phyloP scores from a whole-genome alignment of 768 basidiomycete genomes.

The Macrolepiota fuliginosa region DNA sequence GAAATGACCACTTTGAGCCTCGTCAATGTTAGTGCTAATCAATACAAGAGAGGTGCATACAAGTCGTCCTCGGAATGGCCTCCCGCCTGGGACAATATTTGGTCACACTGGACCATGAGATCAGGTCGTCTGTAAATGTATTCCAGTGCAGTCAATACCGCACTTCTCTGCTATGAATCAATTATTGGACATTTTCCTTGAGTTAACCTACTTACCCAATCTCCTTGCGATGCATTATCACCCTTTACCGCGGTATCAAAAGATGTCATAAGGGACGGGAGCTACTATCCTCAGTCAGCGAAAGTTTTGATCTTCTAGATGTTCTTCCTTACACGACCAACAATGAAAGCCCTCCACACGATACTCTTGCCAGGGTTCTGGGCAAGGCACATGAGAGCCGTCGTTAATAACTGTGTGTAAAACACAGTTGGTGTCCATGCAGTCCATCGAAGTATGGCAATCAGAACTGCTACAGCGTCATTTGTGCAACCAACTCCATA shows the following conservation, averaged over 20 bases:
- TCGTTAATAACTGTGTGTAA: conserved; percentile 64
- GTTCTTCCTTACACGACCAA: conserved; percentile 57
- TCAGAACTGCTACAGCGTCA: conserved; percentile 51
- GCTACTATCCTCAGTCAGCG: conserved; percentile 32
- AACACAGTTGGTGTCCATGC: conserved; percentile 63
- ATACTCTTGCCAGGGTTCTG: conserved; percentile 37
- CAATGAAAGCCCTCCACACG: conserved; percentile 71
- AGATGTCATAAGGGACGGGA: conserved; percentile 55
- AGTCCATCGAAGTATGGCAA: conserved; percentile 57
- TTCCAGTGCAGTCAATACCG: conserved; percentile 16
- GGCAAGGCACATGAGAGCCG: conserved; percentile 60
- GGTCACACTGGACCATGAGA: conserved; percentile 54
- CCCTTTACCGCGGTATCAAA: conserved; percentile 54
- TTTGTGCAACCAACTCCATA: conserved; percentile 61
- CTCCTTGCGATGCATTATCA: conserved; percentile 49
- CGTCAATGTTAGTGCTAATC: neutral
- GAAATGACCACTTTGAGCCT: conserved; percentile 22
- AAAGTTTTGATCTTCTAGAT: neutral
- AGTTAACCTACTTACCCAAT: conserved; percentile 49
- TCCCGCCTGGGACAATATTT: conserved; percentile 33
- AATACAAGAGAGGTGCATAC: conserved; percentile 18
- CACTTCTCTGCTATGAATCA: conserved; percentile 25
- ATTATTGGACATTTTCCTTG: conserved; percentile 5
- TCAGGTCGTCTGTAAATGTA: conserved; percentile 40
- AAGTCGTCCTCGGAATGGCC: conserved; percentile 28